A percentile compares a stretch with the other conserved stretches of the same genome.
These are phyloP conservation scores for Cicer judaicum DNA, from an alignment of 306 rosid genomes.

Conservation along the genomic window DNA sequence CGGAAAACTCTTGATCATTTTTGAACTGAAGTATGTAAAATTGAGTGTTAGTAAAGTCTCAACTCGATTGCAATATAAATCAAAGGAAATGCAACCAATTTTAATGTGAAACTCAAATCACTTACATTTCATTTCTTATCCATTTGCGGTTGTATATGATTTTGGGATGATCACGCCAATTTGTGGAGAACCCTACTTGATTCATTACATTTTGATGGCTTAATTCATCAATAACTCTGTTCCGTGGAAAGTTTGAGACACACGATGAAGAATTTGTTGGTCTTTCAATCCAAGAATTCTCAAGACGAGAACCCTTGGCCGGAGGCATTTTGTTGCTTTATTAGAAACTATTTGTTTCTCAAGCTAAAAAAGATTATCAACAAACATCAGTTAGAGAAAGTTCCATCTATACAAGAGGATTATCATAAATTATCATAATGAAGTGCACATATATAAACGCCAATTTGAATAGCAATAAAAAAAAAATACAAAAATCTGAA, in stretches of 20 bases:
- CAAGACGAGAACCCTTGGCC: background rate
- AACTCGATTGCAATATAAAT: background rate
- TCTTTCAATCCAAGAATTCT: background rate
- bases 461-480: too few relatives aligned
- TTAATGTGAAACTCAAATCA: background rate
- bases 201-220: too few relatives aligned
- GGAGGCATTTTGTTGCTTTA: background rate
- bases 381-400: background rate
- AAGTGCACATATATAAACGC: background rate
- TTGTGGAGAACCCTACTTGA: background rate
- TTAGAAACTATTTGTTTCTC: background rate
- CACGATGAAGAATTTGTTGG: background rate
- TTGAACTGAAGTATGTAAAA: background rate
- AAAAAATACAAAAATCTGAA: background rate
- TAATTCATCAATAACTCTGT: background rate
- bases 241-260: background rate
- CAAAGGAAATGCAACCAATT: background rate
- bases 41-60: background rate
- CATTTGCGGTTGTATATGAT: background rate
- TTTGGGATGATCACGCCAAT: background rate
- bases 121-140: background rate
- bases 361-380: background rate
- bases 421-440: background rate
- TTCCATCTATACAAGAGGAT: background rate
- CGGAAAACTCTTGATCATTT: background rate